Percentiles rank a stretch among this genome's conserved stretches.
phyloP scores from a whole-genome alignment of 495 filamentous ascomycete genomes.

The Talaromyces wortmannii region DNA sequence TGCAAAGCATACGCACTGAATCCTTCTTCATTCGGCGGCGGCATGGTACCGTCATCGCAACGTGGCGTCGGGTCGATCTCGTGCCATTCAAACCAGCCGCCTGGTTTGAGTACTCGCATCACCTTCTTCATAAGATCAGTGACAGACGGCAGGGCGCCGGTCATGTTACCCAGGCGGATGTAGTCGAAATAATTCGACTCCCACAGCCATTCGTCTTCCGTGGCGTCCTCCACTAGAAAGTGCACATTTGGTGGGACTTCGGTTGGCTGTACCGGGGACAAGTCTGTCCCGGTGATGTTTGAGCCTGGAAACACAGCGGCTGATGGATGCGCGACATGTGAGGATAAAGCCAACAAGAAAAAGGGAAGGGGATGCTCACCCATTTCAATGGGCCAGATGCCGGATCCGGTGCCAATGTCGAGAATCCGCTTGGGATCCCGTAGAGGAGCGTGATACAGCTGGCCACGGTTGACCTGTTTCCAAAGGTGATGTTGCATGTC shows the following conservation, averaged over 20 bases:
- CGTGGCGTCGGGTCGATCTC: slow-evolving; percentile 49
- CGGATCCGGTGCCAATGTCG: slow-evolving; percentile 64
- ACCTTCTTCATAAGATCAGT: slow-evolving; percentile 33
- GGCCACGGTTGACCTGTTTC: slow-evolving; percentile 43
- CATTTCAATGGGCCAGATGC: slow-evolving; percentile 67
- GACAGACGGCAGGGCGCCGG: slow-evolving; percentile 30
- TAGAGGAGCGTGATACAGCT: slow-evolving; percentile 54
- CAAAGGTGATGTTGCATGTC: slow-evolving; percentile 58
- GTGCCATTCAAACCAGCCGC: slow-evolving; percentile 61
- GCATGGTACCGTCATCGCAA: slow-evolving; percentile 58
- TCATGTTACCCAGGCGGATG: slow-evolving; percentile 39
- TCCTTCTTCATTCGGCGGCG: slow-evolving; percentile 27
- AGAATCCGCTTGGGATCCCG: slow-evolving; percentile 49
- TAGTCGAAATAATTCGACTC: slow-evolving; percentile 36
- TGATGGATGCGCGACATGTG: slow-evolving; percentile 9
- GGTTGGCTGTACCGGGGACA: slow-evolving; percentile 56
- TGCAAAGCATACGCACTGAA: slow-evolving; percentile 35
- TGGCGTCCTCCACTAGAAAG: slow-evolving; percentile 52
- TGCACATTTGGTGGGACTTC: slow-evolving; percentile 50
- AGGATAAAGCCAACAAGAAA: slow-evolving; percentile 14
- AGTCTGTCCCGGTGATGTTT: slow-evolving; percentile 53
- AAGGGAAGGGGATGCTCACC: slow-evolving; percentile 22
- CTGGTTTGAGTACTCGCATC: slow-evolving; percentile 48
- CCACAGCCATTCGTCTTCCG: slow-evolving; percentile 45
- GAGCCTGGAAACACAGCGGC: slow-evolving; percentile 46